These are phyloP conservation scores for Tetrapisispora taiwanensis DNA, from an alignment of 805 yeast genomes.

Conservation along the genomic window DNA sequence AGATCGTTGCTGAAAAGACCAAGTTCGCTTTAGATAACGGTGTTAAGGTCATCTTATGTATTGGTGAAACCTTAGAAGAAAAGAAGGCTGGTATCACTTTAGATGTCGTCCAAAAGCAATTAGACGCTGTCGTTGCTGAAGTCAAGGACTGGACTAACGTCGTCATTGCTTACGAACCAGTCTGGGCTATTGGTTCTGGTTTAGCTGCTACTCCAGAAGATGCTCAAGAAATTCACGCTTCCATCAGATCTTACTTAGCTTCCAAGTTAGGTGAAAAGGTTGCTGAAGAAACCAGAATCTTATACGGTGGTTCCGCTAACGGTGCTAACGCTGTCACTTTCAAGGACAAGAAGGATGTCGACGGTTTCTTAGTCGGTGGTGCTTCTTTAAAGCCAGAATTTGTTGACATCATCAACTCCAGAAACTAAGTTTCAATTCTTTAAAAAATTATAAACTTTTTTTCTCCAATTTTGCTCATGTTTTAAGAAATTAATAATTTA, in stretches of 20 bases:
- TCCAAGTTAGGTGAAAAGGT: conserved; percentile 66
- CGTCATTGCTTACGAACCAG: conserved; percentile 98
- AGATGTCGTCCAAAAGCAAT: conserved; percentile 79
- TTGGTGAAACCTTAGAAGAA: conserved; percentile 95
- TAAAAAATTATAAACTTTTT: background rate
- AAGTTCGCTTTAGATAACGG: conserved; percentile 88
- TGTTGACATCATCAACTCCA: conserved; percentile 86
- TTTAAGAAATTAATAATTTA: background rate
- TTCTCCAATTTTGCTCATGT: conserved; percentile 1
- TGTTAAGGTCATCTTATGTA: conserved; percentile 85
- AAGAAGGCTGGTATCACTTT: conserved; percentile 83
- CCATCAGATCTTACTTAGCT: conserved; percentile 75
- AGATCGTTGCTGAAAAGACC: conserved; percentile 86
- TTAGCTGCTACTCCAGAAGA: conserved; percentile 97
- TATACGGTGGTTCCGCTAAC: conserved; percentile 98
- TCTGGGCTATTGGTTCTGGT: conserved; percentile 99
- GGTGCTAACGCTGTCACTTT: conserved; percentile 86
- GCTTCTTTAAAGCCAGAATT: conserved; percentile 98
- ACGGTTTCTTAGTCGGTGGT: conserved; percentile 99
- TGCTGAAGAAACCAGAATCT: conserved; percentile 75
- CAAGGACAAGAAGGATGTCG: conserved; percentile 88
- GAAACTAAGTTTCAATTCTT: conserved; percentile 39
- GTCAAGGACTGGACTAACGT: conserved; percentile 83
- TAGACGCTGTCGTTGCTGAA: conserved; percentile 74
- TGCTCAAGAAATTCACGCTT: conserved; percentile 90